These are phyloP conservation scores for Aspergillus homomorphus DNA, from an alignment of 495 filamentous ascomycete species.

Conservation along the genomic window DNA sequence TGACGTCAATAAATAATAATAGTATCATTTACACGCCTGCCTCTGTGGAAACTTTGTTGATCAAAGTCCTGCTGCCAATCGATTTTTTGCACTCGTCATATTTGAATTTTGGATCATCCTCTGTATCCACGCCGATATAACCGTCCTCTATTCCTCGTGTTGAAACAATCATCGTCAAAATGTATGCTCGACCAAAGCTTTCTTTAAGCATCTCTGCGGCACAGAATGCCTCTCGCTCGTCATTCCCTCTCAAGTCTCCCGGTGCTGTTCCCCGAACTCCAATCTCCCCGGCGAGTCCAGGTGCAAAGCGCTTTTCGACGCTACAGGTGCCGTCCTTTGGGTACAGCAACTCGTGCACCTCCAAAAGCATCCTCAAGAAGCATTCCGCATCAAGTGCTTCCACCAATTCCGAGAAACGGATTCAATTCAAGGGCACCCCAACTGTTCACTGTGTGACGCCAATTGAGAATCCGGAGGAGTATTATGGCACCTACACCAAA, in stretches of 20 bases:
- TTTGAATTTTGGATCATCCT: slow-evolving; percentile 1
- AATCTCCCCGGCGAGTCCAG: slow-evolving; percentile 44
- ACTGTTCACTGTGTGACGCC: slow-evolving; percentile 52
- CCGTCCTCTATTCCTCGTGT: slow-evolving; percentile 4
- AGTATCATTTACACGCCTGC: slow-evolving; percentile 26
- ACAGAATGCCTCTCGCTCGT: slow-evolving; percentile 32
- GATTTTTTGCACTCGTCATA: slow-evolving; percentile 1
- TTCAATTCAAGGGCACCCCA: slow-evolving; percentile 47
- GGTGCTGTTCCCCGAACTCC: slow-evolving; percentile 43
- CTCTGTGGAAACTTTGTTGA: slow-evolving; percentile 36
- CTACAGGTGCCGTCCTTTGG: slow-evolving; percentile 40
- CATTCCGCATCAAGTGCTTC: slow-evolving; percentile 14
- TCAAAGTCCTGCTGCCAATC: slow-evolving; percentile 26
- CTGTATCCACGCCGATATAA: slow-evolving; percentile 3
- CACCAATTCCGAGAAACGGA: slow-evolving; percentile 35
- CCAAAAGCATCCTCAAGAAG: slow-evolving; percentile 55
- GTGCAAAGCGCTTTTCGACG: slow-evolving; percentile 41
- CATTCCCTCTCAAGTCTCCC: slow-evolving; percentile 46
- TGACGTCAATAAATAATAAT: slow-evolving; percentile 31
- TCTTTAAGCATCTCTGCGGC: slow-evolving; percentile 46
- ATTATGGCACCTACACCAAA: slow-evolving; percentile 51
- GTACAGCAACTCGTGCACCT: slow-evolving; percentile 47
- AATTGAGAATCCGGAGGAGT: slow-evolving; percentile 52
- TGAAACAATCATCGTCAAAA: slow-evolving; percentile 8
- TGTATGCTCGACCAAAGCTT: slow-evolving; percentile 44